Percentiles rank a stretch among this genome's conserved stretches.
These are phyloP conservation scores for Lipomyces sp. DNA, from an alignment of 805 yeast genomes.

Conservation along the genomic window DNA sequence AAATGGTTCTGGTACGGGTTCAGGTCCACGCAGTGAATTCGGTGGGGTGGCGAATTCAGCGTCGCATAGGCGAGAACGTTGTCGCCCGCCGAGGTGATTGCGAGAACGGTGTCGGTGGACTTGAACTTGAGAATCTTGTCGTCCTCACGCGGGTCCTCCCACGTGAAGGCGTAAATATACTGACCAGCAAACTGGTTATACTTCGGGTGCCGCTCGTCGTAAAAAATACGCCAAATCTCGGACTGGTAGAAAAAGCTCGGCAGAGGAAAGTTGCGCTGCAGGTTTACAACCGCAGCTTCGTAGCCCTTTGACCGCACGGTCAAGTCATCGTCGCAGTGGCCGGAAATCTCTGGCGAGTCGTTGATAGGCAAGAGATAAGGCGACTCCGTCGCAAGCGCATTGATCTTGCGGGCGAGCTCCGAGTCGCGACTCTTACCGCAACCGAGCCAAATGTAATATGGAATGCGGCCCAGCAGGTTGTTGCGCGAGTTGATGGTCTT, in stretches of 20 bases:
- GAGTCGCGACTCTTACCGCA: constrained; percentile 56
- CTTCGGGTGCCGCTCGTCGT: constrained; percentile 64
- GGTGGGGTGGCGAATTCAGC: constrained; percentile 66
- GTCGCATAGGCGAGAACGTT: constrained; percentile 71
- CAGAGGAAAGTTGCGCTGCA: constrained; percentile 64
- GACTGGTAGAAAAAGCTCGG: constrained; percentile 78
- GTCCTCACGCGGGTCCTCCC: constrained; percentile 90
- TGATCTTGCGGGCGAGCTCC: constrained; percentile 52
- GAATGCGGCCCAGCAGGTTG: constrained; percentile 64
- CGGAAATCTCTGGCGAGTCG: constrained; percentile 24
- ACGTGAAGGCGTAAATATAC: constrained; percentile 81
- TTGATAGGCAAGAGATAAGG: constrained; percentile 53
- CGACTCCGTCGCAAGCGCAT: constrained; percentile 74
- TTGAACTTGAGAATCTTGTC: constrained; percentile 58
- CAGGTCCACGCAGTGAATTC: constrained; percentile 80
- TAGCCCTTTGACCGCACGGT: constrained; percentile 53
- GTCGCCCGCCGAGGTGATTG: constrained; percentile 86
- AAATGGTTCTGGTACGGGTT: constrained; percentile 81
- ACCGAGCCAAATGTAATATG: constrained; percentile 82
- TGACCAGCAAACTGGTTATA: constrained; percentile 72
- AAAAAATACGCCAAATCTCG: constrained; percentile 76
- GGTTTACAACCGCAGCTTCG: constrained; percentile 67
- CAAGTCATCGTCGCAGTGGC: constrained; percentile 4
- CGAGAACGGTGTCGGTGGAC: constrained; percentile 67
- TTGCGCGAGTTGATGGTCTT: constrained; percentile 70